Evolutionary conservation across 169 alveolate genomes (phyloP).

Genomic region (Theileria orientalis): DNA sequence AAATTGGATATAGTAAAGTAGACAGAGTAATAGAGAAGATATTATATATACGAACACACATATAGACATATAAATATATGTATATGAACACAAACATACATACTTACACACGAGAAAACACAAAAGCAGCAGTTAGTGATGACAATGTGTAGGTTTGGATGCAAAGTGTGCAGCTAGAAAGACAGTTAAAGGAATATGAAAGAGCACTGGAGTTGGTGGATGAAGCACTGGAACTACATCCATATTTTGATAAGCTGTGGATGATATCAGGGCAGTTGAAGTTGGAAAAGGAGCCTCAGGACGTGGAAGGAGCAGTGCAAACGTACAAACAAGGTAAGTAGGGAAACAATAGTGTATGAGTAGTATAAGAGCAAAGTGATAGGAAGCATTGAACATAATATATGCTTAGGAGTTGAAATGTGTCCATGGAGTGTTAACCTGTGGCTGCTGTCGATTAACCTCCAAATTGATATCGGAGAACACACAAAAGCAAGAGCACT

Average conservation of each 20-base stretch:
- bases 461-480: constrained; percentile 72
- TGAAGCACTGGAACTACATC: constrained; percentile 80
- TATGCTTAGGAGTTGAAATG: constrained; percentile 51
- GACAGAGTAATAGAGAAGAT: too few relatives aligned
- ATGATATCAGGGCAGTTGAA: constrained; percentile 88
- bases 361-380: not conserved
- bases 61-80: constrained; percentile 7
- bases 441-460: constrained; percentile 88
- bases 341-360: not conserved
- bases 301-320: constrained; percentile 16
- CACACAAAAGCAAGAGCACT: constrained; percentile 88
- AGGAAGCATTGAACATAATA: not conserved
- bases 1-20: too few relatives aligned
- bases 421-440: constrained; percentile 79
- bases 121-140: not conserved
- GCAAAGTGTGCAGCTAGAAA: constrained; percentile 89
- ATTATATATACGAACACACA: too few relatives aligned
- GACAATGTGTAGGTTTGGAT: constrained; percentile 76
- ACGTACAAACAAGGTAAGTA: constrained; percentile 33
- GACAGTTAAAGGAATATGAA: constrained; percentile 79
- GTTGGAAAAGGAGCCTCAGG: constrained; percentile 62
- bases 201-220: constrained; percentile 76
- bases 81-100: too few relatives aligned
- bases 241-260: constrained; percentile 86
- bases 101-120: too few relatives aligned